Evolutionary conservation across 2,329 filamentous ascomycete species (phyloP).

Genomic region (Phialophora macrospora): DNA sequence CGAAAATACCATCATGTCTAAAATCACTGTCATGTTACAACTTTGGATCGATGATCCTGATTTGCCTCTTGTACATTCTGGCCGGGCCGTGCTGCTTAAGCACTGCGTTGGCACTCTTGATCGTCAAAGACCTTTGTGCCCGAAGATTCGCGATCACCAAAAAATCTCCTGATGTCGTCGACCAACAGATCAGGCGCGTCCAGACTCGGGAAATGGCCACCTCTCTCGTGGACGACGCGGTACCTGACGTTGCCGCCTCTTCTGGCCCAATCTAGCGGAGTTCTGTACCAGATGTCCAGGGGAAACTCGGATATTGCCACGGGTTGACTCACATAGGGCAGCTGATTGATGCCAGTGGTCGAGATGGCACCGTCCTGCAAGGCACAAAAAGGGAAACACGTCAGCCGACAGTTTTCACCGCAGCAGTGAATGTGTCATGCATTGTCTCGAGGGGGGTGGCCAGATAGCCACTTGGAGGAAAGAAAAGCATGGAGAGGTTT

Average conservation of each 20-base stretch:
- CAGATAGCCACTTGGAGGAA: background rate
- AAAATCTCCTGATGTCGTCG: conserved; percentile 53
- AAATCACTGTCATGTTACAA: too few species aligned
- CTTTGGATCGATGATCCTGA: too few species aligned
- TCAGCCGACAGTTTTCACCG: too few species aligned
- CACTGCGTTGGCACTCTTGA: too few species aligned
- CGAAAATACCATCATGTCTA: too few species aligned
- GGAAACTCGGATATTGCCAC: conserved; percentile 32
- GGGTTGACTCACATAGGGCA: conserved; percentile 29
- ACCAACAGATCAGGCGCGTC: conserved; percentile 55
- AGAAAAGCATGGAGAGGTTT: background rate
- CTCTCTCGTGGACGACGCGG: conserved; percentile 42
- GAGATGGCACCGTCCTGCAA: conserved; percentile 25
- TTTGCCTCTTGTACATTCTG: too few species aligned
- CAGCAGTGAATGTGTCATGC: too few species aligned
- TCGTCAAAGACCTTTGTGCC: conserved; percentile 13
- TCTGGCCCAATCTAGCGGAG: conserved; percentile 27
- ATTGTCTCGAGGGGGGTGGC: background rate
- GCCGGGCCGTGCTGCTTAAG: too few species aligned
- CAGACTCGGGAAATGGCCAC: conserved; percentile 59
- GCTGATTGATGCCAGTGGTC: conserved; percentile 6
- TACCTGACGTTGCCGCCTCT: conserved; percentile 26
- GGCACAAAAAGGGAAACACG: background rate
- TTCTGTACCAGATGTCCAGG: conserved; percentile 27
- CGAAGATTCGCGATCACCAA: conserved; percentile 41